Conservation (phyloP, 441 rosid genomes). For the Syzygium syzygioides region DNA sequence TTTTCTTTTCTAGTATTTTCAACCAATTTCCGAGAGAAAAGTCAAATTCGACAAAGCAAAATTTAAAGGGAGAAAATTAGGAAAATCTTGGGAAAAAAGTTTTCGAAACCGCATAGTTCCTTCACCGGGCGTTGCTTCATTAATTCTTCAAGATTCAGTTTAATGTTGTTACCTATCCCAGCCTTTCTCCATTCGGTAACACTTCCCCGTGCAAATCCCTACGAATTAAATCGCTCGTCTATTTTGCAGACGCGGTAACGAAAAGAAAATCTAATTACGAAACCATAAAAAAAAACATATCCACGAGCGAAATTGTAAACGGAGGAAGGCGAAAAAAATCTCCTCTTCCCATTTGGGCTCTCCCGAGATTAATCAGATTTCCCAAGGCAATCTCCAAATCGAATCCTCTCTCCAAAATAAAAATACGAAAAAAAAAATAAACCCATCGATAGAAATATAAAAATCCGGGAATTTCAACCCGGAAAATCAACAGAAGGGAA, state of each 20-base stretch:
- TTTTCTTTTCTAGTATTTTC: background rate
- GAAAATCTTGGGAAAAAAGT: background rate
- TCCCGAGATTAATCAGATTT: background rate
- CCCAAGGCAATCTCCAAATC: background rate
- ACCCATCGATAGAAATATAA: background rate
- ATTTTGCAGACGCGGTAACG: rapidly evolving
- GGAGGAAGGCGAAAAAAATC: background rate
- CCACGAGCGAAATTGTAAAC: background rate
- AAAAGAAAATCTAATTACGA: background rate
- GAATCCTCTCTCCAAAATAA: background rate
- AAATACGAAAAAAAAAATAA: background rate
- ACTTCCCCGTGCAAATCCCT: background rate
- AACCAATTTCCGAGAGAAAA: background rate
- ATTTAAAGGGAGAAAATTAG: background rate
- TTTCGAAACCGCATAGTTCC: background rate
- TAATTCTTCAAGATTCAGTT: background rate
- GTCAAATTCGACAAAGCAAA: background rate
- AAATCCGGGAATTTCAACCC: background rate
- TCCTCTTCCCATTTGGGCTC: background rate
- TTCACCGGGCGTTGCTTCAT: background rate
- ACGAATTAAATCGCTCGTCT: background rate
- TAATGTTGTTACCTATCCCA: background rate
- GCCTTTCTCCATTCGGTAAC: background rate
- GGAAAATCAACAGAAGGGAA: background rate
- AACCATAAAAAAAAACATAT: background rate